These are phyloP conservation scores for Stentor coeruleus DNA, from an alignment of 73 alveolate species.

Conservation along the genomic window DNA sequence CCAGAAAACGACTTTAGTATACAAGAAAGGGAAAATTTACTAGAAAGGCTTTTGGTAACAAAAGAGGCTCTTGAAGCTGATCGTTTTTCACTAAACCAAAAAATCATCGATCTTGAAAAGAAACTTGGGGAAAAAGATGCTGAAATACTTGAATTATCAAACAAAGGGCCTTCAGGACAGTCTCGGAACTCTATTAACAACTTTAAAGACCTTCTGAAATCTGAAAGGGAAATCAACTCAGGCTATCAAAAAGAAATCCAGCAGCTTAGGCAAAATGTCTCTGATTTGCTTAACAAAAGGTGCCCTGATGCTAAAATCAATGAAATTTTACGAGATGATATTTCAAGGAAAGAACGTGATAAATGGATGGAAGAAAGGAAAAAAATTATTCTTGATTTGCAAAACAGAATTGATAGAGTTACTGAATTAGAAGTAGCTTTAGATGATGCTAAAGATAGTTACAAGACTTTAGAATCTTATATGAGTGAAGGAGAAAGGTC, in stretches of 20 bases:
- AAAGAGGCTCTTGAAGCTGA: background rate
- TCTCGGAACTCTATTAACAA: background rate
- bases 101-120: background rate
- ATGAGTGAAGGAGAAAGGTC: slow-evolving; percentile 64
- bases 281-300: background rate
- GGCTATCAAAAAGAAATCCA: background rate
- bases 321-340: slow-evolving; percentile 23
- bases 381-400: slow-evolving; percentile 38
- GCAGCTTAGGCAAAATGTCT: background rate
- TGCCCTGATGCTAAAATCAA: background rate
- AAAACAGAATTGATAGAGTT: slow-evolving; percentile 55
- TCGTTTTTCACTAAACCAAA: background rate
- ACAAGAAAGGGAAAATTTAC: background rate
- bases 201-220: background rate
- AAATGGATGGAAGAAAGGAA: slow-evolving; percentile 38
- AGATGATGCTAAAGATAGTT: slow-evolving; percentile 53
- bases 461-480: slow-evolving; percentile 42
- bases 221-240: background rate
- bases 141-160: background rate
- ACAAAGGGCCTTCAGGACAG: background rate
- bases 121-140: background rate
- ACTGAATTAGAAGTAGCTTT: slow-evolving; percentile 48
- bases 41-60: background rate
- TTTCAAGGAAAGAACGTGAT: slow-evolving; percentile 30
- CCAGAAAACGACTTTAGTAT: slow-evolving; percentile 36